A percentile compares a stretch with the other conserved stretches of the same genome.
phyloP scores from a whole-genome alignment of 352 stramenopile species.

The Pythium sukuiense region DNA sequence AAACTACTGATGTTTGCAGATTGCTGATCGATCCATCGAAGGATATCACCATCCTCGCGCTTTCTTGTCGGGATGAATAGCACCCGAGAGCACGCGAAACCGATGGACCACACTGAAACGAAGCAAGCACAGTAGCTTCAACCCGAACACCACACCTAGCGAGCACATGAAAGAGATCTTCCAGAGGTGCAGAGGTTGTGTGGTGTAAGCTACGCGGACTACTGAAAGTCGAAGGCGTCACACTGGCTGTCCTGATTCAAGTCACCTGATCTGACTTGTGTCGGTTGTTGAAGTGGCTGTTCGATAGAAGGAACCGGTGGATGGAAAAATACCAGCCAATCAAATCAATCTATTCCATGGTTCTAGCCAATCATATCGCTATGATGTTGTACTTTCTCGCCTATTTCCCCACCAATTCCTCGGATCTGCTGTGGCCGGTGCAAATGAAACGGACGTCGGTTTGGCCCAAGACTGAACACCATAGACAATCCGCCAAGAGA shows the following conservation, averaged over 20 bases:
- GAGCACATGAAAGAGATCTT: too few species aligned
- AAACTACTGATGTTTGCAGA: neutral
- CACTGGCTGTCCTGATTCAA: neutral
- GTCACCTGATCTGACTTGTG: constrained; percentile 1
- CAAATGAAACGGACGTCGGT: neutral
- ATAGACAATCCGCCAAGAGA: constrained; percentile 1
- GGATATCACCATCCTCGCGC: neutral
- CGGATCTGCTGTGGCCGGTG: neutral
- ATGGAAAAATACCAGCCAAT: neutral
- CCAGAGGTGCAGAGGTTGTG: neutral
- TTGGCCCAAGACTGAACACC: constrained; percentile 3
- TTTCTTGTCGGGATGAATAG: neutral
- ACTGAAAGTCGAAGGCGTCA: neutral
- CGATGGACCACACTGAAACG: neutral
- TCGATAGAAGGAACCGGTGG: neutral
- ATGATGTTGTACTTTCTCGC: neutral
- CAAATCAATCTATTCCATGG: neutral
- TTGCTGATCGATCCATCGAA: constrained; percentile 1
- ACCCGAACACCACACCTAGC: too few species aligned
- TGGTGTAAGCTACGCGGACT: neutral
- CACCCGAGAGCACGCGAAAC: neutral
- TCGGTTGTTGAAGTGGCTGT: neutral
- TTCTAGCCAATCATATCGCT: constrained; percentile 5
- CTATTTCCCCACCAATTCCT: neutral
- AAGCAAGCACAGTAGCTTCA: neutral